Base-by-base conservation (phyloP, 495 filamentous ascomycete genomes). In the Trypethelium eluteriae region DNA sequence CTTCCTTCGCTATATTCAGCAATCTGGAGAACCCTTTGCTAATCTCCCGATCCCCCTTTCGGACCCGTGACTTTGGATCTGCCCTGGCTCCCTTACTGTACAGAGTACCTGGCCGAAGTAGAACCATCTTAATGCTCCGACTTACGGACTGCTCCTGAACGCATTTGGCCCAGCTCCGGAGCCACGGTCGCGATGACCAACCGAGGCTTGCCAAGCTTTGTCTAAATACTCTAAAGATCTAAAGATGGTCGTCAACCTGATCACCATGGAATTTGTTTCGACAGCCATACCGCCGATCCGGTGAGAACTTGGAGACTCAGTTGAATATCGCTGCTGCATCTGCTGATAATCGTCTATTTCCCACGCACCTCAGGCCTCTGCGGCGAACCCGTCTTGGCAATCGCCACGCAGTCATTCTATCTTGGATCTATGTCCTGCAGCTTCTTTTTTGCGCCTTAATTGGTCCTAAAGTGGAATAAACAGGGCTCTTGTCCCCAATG, bases 1-100 rank as follows among this genome's bases (percentile, higher is more conserved):
- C 34, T 59, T 59, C 53, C 53, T 59, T 59, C 53, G 53, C 53
- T 59, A 59, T 59, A 59, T 59, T 59, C 53, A 59, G 53, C 18
- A 59, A 3, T 34, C 10, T 59, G 32, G 25, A 36, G 53, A 59
- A 7, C 53, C 53, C 53, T 59, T 59, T 36, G 53, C 53, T 59
- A 5, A 59, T 59, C 53, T 59, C 53, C 53, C 53, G 53, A 18
- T 36, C 11, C 53, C 53, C 53, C 18, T 36, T 59, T 18, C 53
- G 25, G 11, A 6, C 7, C 36, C 18, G 12, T 53, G 49, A 53
- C 11, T 25, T 25, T 44, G 41, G 41, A 44, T 44, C 7, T 44
- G 41, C 41, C 25, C 25, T 25, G 25, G 25, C 25, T 25, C 25
- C 25, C 25, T 25, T 25, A 25, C 25, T 25, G 25, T 25, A 25